A percentile compares a stretch with the other conserved stretches of the same genome.
These are phyloP conservation scores for Gaillardinia entomophila DNA, from an alignment of 805 yeast species.

Conservation along the genomic window DNA sequence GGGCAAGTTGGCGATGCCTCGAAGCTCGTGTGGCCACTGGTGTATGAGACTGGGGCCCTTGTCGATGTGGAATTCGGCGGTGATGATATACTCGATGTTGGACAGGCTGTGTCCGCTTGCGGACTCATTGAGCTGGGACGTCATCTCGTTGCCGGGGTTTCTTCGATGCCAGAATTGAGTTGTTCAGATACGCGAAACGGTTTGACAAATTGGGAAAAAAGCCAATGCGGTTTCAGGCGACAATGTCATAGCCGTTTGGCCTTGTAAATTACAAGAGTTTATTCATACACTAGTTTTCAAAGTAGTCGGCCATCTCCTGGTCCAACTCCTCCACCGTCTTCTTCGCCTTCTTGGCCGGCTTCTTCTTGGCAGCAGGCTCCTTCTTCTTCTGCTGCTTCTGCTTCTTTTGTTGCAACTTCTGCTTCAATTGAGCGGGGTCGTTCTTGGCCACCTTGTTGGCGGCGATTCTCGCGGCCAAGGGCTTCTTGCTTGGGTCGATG, in stretches of 20 bases:
- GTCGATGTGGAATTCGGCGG: conserved; percentile 77
- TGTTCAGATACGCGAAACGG: too few species aligned
- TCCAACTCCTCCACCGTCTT: conserved; percentile 91
- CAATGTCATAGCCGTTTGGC: too few species aligned
- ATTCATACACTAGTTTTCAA: conserved; percentile 34
- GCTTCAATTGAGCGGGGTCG: conserved; percentile 20
- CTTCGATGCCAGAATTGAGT: too few species aligned
- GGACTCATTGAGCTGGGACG: too few species aligned
- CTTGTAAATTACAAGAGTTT: too few species aligned
- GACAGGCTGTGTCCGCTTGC: too few species aligned
- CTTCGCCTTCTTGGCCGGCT: conserved; percentile 38
- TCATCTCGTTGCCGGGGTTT: too few species aligned
- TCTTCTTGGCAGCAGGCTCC: conserved; percentile 29
- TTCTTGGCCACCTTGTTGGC: conserved; percentile 33
- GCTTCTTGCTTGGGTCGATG: conserved; percentile 75
- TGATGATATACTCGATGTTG: conserved; percentile 51
- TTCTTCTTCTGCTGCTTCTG: conserved; percentile 9
- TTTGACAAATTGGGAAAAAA: too few species aligned
- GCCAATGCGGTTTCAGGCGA: too few species aligned
- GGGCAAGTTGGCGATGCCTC: conserved; percentile 30
- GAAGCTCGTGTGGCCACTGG: conserved; percentile 48
- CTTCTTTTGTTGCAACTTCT: conserved; percentile 15
- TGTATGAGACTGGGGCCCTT: conserved; percentile 62
- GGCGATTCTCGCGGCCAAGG: conserved; percentile 67
- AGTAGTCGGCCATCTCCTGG: conserved; percentile 97